Percentiles rank a stretch among this genome's conserved stretches.
Evolutionary conservation across 2,329 filamentous ascomycete species (phyloP).

Genomic region (Colletotrichum melonis): DNA sequence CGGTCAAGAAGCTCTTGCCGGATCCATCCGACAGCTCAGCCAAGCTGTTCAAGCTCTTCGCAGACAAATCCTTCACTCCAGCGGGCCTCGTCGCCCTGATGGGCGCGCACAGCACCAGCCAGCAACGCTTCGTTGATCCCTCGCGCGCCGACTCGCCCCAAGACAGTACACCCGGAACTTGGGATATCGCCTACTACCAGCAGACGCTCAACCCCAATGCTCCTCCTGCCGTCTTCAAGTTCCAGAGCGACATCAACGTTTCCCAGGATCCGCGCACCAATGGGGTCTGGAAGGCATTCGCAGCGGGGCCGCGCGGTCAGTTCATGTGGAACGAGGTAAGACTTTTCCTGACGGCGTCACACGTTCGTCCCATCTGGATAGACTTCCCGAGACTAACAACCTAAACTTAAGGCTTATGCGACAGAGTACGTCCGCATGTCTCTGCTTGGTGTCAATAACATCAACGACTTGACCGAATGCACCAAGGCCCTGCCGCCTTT

Average conservation of each 20-base stretch:
- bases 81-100: constrained; percentile 64
- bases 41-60: constrained; percentile 60
- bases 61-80: constrained; percentile 63
- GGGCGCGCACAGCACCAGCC: constrained; percentile 64
- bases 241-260: constrained; percentile 55
- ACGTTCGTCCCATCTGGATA: neutral
- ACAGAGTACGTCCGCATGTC: constrained; percentile 65
- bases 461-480: constrained; percentile 67
- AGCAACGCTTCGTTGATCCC: constrained; percentile 57
- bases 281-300: constrained; percentile 52
- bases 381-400: neutral
- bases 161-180: constrained; percentile 63
- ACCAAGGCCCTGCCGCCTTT: constrained; percentile 59
- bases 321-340: constrained; percentile 54
- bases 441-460: constrained; percentile 66
- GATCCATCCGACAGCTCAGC: constrained; percentile 55
- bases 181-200: constrained; percentile 64
- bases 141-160: constrained; percentile 56
- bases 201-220: constrained; percentile 47
- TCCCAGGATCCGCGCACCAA: constrained; percentile 49
- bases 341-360: neutral
- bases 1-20: constrained; percentile 56
- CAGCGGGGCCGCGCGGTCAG: constrained; percentile 44
- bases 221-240: constrained; percentile 52
- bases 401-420: constrained; percentile 57